Evolutionary conservation across 345 rosid species (phyloP).

Genomic region (Citrus reticulata): DNA sequence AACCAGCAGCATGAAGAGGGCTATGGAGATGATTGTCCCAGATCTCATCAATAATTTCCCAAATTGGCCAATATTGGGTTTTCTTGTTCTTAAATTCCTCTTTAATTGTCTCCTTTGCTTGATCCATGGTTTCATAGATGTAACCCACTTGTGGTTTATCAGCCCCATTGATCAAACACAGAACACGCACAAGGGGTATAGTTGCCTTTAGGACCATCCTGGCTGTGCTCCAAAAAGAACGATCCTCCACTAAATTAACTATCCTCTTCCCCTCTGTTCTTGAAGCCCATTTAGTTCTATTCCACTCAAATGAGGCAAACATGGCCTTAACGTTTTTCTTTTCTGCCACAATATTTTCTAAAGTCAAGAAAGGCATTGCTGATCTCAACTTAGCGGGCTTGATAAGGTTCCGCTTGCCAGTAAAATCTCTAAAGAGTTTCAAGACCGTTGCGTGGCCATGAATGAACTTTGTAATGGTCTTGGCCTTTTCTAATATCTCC

Average conservation of each 20-base stretch:
- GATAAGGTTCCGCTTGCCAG: constrained; percentile 23
- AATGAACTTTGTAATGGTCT: constrained; percentile 31
- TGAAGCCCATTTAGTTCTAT: constrained; percentile 23
- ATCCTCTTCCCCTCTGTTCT: constrained; percentile 32
- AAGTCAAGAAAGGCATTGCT: constrained; percentile 33
- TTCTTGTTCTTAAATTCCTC: constrained; percentile 22
- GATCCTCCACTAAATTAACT: constrained; percentile 30
- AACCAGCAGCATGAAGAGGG: constrained; percentile 70
- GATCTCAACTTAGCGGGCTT: constrained; percentile 37
- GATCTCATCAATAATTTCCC: constrained; percentile 59
- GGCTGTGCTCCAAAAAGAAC: constrained; percentile 46
- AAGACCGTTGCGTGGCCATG: constrained; percentile 23
- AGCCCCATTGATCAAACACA: constrained; percentile 26
- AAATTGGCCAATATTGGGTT: constrained; percentile 35
- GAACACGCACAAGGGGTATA: constrained; percentile 39
- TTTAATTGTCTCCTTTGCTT: constrained; percentile 47
- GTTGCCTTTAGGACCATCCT: constrained; percentile 40
- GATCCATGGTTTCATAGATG: constrained; percentile 63
- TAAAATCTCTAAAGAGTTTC: constrained; percentile 24
- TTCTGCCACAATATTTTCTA: constrained; percentile 40
- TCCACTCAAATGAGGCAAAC: constrained; percentile 44
- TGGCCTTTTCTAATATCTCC: constrained; percentile 35
- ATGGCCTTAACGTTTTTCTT: constrained; percentile 39
- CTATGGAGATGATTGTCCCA: constrained; percentile 48
- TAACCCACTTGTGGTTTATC: constrained; percentile 46